These are phyloP conservation scores for Penicillium sp. DNA, from an alignment of 2,329 filamentous ascomycete genomes.

Conservation along the genomic window DNA sequence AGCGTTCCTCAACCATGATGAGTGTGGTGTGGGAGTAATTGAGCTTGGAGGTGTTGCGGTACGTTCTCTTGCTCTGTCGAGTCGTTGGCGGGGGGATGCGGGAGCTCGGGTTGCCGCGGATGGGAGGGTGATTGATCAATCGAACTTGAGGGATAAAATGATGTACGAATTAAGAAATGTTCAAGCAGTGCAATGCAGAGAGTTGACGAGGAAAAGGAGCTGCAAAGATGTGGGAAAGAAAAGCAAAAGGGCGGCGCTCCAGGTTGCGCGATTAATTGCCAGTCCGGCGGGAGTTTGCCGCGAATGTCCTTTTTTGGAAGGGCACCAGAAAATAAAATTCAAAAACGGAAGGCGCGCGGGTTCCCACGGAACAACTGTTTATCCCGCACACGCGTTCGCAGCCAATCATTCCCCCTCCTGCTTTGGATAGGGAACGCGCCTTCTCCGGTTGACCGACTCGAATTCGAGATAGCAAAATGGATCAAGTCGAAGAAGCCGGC, in stretches of 20 bases:
- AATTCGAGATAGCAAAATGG: constrained; percentile 21
- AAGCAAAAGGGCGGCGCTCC: neutral
- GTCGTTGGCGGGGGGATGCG: constrained; percentile 2
- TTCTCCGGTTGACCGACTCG: neutral
- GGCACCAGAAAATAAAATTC: constrained; percentile 13
- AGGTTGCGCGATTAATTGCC: constrained; percentile 1
- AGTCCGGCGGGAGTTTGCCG: neutral
- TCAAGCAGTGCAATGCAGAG: neutral
- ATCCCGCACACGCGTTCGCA: constrained; percentile 20
- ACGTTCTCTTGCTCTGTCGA: neutral
- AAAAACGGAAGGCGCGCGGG: constrained; percentile 9
- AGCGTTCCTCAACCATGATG: constrained; percentile 26
- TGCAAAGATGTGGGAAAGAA: neutral
- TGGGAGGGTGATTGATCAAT: neutral
- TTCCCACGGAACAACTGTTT: constrained; percentile 20
- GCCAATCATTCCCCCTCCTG: constrained; percentile 23
- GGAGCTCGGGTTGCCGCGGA: constrained; percentile 3
- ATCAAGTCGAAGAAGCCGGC: constrained; percentile 33
- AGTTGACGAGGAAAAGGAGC: neutral
- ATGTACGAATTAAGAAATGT: neutral
- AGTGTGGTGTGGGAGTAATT: constrained; percentile 4
- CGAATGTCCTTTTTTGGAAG: constrained; percentile 5
- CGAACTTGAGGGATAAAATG: neutral
- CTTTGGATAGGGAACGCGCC: constrained; percentile 16
- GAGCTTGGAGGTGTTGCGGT: constrained; percentile 2